Base-by-base conservation (phyloP, 208 protist genomes). In the Perkinsela sp. region DNA sequence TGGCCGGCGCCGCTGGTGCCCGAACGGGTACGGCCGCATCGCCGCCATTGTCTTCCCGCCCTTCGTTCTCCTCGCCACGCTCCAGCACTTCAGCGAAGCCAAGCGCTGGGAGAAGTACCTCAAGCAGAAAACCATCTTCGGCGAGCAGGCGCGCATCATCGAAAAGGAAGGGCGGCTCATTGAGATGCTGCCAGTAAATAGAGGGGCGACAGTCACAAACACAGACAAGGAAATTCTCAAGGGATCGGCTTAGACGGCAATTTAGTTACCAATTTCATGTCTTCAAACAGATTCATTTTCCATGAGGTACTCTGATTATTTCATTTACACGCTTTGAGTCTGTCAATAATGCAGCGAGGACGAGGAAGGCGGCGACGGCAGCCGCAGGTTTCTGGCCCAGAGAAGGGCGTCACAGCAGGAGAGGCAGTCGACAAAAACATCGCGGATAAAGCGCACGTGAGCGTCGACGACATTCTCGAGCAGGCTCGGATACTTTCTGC, bases 121-220 rank as follows among this genome's bases (percentile, higher is more conserved):
- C 32, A 67, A 71, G 31, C 85, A 91, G 78, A 82, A 88, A 57
- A 91, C 85, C 30, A 81, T 91, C 66, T 91, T 91, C 75, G 85
- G 85, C 16, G 85, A 91, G 78, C 85, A 91, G 72, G 83, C 85
- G 66, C 81, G 85, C 67, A 83, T 83, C 66, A 74, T 89, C 31
- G 74, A 87, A 31, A 71, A 83, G 68, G 85, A 69, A 29, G 83
- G 83, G 31, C 88, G 87, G 74, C 79, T 91, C 48, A 80, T 88
- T 75, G 85, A 91, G 75, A 89, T 80, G 72, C 79, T 91, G 67
- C 73, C 85, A 29, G 79, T 89, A 1, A 82, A 91, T 74, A 82
- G 88, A 40, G 72, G 88, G 72, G 83, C 79, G 31, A 79, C 80
- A 2, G 72, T 91, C 16, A 78, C 83, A 28, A 67, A 74, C 48